phyloP scores from a whole-genome alignment of 1,284 basidiomycete genomes.

The Inonotus obliquus region DNA sequence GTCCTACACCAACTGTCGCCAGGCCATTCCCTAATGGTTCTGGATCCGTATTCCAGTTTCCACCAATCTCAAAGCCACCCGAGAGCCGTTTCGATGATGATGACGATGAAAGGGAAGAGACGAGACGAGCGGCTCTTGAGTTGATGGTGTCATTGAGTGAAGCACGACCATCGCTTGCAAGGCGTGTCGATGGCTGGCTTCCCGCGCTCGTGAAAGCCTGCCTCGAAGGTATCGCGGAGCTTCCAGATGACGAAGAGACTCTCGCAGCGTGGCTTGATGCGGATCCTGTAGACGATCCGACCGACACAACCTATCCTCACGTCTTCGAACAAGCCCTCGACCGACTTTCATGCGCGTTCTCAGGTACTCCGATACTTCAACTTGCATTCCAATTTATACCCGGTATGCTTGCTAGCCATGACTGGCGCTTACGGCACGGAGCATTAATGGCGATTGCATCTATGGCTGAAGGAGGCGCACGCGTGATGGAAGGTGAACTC shows the following conservation, averaged over 20 bases:
- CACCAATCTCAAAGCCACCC: conserved; percentile 34
- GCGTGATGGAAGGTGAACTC: conserved; percentile 71
- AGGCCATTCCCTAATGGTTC: conserved; percentile 50
- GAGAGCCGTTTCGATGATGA: conserved; percentile 26
- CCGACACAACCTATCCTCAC: conserved; percentile 70
- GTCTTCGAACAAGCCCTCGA: conserved; percentile 78
- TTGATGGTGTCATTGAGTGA: conserved; percentile 75
- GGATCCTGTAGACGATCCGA: conserved; percentile 67
- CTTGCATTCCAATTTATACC: conserved; percentile 77
- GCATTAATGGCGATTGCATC: conserved; percentile 78
- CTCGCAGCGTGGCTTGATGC: conserved; percentile 64
- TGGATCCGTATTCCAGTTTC: conserved; percentile 46
- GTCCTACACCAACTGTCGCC: conserved; percentile 69
- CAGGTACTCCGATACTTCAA: conserved; percentile 66
- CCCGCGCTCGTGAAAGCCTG: conserved; percentile 63
- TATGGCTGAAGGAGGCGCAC: conserved; percentile 53
- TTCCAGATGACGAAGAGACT: conserved; percentile 52
- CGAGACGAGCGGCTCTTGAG: conserved; percentile 61
- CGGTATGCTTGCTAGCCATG: conserved; percentile 69
- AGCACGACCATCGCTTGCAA: conserved; percentile 63
- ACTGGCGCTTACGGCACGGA: conserved; percentile 79
- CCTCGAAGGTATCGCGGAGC: conserved; percentile 76
- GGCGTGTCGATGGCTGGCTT: conserved; percentile 61
- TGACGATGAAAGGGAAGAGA: conserved; percentile 40
- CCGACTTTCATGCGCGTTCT: conserved; percentile 68